Conservation (phyloP, 768 basidiomycete species). For the Pleurotus ostreatus region DNA sequence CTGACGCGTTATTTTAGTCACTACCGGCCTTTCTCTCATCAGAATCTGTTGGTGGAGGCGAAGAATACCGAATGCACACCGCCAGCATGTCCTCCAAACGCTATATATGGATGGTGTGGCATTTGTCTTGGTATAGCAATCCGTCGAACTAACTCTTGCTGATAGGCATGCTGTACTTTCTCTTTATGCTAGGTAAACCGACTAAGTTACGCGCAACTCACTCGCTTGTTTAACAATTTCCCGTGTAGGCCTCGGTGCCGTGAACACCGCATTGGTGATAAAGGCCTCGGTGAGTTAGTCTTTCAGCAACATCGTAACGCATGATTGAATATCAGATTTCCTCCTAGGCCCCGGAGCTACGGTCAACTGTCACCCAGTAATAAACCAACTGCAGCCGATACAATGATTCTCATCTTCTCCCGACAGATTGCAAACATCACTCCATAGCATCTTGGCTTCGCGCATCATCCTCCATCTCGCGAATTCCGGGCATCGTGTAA, state of each 20-base stretch:
- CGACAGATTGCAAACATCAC: conserved; percentile 1
- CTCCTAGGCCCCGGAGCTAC: conserved; percentile 1
- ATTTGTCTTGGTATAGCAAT: background rate
- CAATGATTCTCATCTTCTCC: background rate
- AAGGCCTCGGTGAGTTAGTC: background rate
- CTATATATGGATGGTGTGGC: conserved; percentile 1
- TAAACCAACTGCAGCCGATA: background rate
- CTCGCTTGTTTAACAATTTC: background rate
- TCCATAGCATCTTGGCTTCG: conserved; percentile 6
- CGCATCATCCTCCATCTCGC: conserved; percentile 6
- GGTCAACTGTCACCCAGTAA: conserved; percentile 3
- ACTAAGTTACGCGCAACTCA: no score
- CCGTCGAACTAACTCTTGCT: background rate
- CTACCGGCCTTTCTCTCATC: conserved; percentile 1
- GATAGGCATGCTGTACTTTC: conserved; percentile 3
- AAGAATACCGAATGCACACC: background rate
- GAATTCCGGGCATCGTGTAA: background rate
- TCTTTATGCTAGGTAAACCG: background rate
- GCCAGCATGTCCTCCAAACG: background rate
- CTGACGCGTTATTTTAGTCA: background rate
- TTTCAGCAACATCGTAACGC: background rate
- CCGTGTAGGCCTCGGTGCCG: background rate
- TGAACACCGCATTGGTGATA: conserved; percentile 5
- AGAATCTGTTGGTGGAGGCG: conserved; percentile 5
- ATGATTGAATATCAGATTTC: background rate